Conservation (phyloP, 2,329 filamentous ascomycete genomes). For the Ceratocystis alfenasii region DNA sequence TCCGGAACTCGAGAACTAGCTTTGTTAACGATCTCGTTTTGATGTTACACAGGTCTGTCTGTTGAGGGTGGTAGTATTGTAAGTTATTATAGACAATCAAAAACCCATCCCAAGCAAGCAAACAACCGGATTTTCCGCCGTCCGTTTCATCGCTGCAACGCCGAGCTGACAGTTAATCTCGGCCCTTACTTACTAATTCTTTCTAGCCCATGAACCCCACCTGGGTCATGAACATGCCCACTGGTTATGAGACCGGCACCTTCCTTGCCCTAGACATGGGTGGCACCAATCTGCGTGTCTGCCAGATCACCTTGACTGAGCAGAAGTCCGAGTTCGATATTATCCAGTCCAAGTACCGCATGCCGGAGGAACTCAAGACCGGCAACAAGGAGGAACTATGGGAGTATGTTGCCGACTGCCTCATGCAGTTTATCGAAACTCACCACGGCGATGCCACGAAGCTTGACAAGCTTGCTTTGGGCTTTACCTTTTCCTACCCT, state of each 20-base stretch:
- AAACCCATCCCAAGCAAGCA: neutral
- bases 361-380: conserved; percentile 86
- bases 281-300: conserved; percentile 89
- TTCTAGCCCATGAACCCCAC: conserved; percentile 89
- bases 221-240: conserved; percentile 85
- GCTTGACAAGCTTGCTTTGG: conserved; percentile 59
- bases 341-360: conserved; percentile 88
- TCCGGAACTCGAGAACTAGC: neutral
- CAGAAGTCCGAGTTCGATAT: conserved; percentile 86
- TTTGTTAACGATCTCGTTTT: neutral
- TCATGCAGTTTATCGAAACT: conserved; percentile 79
- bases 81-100: conserved; percentile 32
- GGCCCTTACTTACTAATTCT: neutral
- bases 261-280: conserved; percentile 91
- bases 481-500: conserved; percentile 94
- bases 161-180: neutral
- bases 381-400: conserved; percentile 75
- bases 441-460: conserved; percentile 59
- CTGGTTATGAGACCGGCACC: conserved; percentile 75
- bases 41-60: conserved; percentile 30
- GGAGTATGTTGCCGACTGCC: conserved; percentile 88
- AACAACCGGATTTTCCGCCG: neutral
- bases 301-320: conserved; percentile 79
- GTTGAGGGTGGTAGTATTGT: conserved; percentile 89
- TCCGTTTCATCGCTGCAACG: neutral